Conservation (phyloP, 495 filamentous ascomycete species). For the Pyronema omphalodes region DNA sequence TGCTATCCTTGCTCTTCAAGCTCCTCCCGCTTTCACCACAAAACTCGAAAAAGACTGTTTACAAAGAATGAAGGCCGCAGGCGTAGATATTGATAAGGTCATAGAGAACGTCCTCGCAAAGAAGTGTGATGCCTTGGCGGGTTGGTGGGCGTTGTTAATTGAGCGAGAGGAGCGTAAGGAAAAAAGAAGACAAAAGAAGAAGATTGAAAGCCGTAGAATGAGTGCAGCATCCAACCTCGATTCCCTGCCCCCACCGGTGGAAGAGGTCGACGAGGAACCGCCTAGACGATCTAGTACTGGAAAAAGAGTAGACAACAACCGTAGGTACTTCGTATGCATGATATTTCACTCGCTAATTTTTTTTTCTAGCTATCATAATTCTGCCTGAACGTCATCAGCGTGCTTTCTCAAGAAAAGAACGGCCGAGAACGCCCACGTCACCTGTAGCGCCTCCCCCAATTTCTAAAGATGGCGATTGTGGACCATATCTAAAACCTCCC, state of each 20-base stretch:
- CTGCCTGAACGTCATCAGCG: slow-evolving; percentile 21
- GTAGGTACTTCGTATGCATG: not conserved
- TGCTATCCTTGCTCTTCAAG: slow-evolving; percentile 69
- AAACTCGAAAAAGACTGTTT: slow-evolving; percentile 77
- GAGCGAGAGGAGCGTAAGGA: slow-evolving; percentile 94
- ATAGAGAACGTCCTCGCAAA: slow-evolving; percentile 86
- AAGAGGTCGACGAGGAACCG: slow-evolving; percentile 16
- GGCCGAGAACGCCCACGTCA: slow-evolving; percentile 20
- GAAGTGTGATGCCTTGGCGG: slow-evolving; percentile 71
- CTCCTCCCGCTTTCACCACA: slow-evolving; percentile 71
- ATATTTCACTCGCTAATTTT: not conserved
- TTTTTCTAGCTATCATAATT: slow-evolving; percentile 19
- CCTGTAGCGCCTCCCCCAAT: slow-evolving; percentile 19
- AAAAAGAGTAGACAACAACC: slow-evolving; percentile 4
- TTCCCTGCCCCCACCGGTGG: slow-evolving; percentile 19
- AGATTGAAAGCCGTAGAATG: slow-evolving; percentile 41
- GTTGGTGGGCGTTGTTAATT: slow-evolving; percentile 90
- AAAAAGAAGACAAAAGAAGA: slow-evolving; percentile 59
- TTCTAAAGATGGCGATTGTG: slow-evolving; percentile 24
- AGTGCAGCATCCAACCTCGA: slow-evolving; percentile 24
- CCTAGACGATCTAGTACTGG: not conserved
- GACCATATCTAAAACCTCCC: slow-evolving; percentile 24
- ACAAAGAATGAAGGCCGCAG: slow-evolving; percentile 85
- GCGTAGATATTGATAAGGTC: slow-evolving; percentile 82
- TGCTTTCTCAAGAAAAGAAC: slow-evolving; percentile 13